phyloP scores from a whole-genome alignment of 2,329 filamentous ascomycete genomes.

The Cercospora sp. region DNA sequence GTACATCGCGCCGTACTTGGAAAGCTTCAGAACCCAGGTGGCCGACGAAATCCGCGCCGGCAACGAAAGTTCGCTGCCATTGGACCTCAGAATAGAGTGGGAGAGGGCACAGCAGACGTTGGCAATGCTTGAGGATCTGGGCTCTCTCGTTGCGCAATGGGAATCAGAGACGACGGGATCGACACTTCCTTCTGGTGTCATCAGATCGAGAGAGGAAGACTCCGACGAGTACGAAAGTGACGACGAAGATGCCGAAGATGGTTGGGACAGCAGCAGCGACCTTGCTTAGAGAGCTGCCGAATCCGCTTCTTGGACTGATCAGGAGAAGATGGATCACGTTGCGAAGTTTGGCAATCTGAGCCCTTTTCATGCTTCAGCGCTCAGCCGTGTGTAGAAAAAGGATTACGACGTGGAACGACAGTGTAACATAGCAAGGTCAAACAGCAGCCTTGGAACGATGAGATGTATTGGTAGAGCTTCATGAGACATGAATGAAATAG shows the following conservation, averaged over 20 bases:
- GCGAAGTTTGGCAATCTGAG: not conserved
- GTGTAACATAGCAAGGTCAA: conserved; percentile 2
- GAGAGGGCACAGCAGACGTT: conserved; percentile 9
- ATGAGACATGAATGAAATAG: not conserved
- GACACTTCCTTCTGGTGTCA: not conserved
- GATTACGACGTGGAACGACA: not conserved
- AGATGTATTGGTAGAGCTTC: not conserved
- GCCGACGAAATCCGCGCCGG: not conserved
- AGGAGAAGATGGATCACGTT: not conserved
- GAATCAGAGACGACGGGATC: conserved; percentile 8
- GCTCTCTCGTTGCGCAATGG: conserved; percentile 2
- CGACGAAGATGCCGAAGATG: conserved; percentile 16
- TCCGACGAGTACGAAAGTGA: conserved; percentile 16
- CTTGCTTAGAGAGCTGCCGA: not conserved
- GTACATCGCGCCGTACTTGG: conserved; percentile 10
- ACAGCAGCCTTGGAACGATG: not conserved
- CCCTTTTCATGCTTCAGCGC: not conserved
- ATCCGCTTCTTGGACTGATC: not conserved
- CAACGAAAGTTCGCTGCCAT: not conserved
- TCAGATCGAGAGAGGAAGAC: conserved; percentile 11
- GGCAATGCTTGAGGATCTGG: conserved; percentile 1
- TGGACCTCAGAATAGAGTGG: conserved; percentile 12
- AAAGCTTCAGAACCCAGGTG: conserved; percentile 5
- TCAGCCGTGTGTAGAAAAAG: not conserved
- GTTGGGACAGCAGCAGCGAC: conserved; percentile 13